Evolutionary conservation across 306 rosid genomes (phyloP).

Genomic region (Ceratonia siliqua): DNA sequence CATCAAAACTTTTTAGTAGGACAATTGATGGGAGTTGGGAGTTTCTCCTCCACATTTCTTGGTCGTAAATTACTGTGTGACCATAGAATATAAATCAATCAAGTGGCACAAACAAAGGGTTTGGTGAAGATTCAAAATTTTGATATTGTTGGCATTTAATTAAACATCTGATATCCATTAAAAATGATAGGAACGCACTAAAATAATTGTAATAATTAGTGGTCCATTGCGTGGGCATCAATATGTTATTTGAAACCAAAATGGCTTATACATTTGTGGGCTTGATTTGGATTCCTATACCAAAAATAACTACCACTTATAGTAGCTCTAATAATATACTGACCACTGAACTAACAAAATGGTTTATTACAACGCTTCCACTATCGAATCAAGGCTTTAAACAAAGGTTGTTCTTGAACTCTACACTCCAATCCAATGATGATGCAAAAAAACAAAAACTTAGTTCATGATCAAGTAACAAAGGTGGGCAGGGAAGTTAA

Average conservation of each 20-base stretch:
- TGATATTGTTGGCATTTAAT: conserved; percentile 15
- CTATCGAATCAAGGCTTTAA: background rate
- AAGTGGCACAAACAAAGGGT: conserved; percentile 9
- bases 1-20: conserved; percentile 24
- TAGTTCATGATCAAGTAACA: background rate
- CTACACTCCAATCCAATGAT: background rate
- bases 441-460: background rate
- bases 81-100: conserved; percentile 12
- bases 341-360: conserved; percentile 4
- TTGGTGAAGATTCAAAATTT: background rate
- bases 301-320: background rate
- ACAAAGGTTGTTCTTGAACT: too few species aligned
- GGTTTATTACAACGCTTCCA: background rate
- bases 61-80: conserved; percentile 28
- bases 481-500: background rate
- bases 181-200: conserved; percentile 24
- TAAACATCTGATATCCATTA: conserved; percentile 20
- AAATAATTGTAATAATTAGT: conserved; percentile 25
- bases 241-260: conserved; percentile 16
- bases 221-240: conserved; percentile 32
- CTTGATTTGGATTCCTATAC: background rate
- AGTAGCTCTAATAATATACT: background rate
- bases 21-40: conserved; percentile 35
- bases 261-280: background rate
- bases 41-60: conserved; percentile 39